Base-by-base conservation (phyloP, 805 yeast species). In the Saturnispora galanensis region DNA sequence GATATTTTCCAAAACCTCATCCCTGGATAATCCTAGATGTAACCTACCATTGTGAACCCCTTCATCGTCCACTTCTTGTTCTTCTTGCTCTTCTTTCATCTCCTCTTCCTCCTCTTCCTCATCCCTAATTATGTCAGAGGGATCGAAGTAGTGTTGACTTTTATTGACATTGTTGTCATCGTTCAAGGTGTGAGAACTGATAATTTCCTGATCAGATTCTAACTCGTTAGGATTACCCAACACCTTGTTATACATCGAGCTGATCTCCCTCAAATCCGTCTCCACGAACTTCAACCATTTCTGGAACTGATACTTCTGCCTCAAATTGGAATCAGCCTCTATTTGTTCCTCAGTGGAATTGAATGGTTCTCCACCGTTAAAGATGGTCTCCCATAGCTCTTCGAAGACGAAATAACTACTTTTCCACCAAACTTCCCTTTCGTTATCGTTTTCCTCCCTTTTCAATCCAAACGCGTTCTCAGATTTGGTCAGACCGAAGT, bases 201-300 rank as follows among this genome's bases (percentile, higher is more conserved):
- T 10, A n/a, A 15, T 18, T 13, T 42, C 41, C 11, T 42, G 35
- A 16, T 39, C 45, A 18, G 44, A 36, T 11, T 45, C 51, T 21
- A 54, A 37, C 31, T 62, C 66, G 34, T 59, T 62, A 7, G 65
- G 65, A 45, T 77, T 74, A 3, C 81, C 81, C 29, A 76, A 57
- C 3, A 76, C 79, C 26, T 73, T 77, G 56, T 74, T 76, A 53
- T 76, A 75, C 60, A 74, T 68, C 42, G 74, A 76, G 48, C 79
- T 65, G 10, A 78, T 73, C 43, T 73, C 73, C 41, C 73, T 64
- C 37, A 76, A 57, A 15, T 71, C 63, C 9, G 69, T 73, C 38
- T 68, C 66, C 18, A 74, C 71, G 56, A 73, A 76, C 61, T 70
- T 68, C 31, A 66, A 67, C 81, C 81, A 76, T 17, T 50, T 46